These are phyloP conservation scores for Ceratocystis albifundus DNA, from an alignment of 2,329 filamentous ascomycete genomes.

Conservation along the genomic window DNA sequence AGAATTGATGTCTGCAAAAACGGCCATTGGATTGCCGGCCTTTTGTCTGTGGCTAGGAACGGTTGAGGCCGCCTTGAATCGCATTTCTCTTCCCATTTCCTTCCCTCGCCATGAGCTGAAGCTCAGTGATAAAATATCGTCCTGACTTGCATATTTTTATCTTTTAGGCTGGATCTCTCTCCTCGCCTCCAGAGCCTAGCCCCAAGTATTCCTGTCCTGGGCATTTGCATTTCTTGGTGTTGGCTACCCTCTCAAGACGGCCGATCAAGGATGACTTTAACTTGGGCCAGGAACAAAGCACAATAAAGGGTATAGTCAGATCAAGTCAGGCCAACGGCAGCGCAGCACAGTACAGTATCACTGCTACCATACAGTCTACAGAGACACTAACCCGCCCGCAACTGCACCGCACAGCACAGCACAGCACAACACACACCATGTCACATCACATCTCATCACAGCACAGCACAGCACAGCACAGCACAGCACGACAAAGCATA, in stretches of 20 bases:
- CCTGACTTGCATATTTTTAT: background rate
- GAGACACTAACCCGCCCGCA: background rate
- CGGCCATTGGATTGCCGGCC: background rate
- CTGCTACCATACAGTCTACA: background rate
- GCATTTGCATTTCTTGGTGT: background rate
- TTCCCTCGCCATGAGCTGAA: background rate
- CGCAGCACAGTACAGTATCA: too few relatives aligned
- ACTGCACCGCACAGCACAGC: too few relatives aligned
- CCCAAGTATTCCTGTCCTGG: background rate
- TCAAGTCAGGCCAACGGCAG: background rate
- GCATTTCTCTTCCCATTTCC: background rate
- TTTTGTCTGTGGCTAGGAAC: background rate
- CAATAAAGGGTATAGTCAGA: background rate
- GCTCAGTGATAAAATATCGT: background rate
- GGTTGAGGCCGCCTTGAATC: background rate
- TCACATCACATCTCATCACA: too few relatives aligned
- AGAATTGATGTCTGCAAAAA: background rate
- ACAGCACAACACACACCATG: too few relatives aligned
- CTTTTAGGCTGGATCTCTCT: background rate
- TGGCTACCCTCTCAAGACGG: background rate
- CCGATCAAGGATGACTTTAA: background rate
- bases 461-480: too few relatives aligned
- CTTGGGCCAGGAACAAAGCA: background rate
- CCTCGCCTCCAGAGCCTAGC: background rate
- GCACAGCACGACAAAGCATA: background rate